Percentiles rank a stretch among this genome's conserved stretches.
phyloP scores from a whole-genome alignment of 2,329 filamentous ascomycete genomes.

The Penicillium carneum region DNA sequence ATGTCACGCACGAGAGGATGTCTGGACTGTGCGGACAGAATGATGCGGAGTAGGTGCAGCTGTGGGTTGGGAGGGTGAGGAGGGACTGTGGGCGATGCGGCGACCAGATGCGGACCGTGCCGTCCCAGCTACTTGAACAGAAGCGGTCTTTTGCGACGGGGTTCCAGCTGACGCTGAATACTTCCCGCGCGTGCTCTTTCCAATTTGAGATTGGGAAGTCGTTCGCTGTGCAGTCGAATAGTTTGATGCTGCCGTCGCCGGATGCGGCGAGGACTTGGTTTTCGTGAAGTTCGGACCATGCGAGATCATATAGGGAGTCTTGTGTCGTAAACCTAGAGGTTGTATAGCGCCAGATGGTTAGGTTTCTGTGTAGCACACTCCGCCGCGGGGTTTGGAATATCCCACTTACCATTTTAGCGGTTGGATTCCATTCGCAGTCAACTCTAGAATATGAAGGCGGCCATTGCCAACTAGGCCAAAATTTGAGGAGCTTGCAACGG shows the following conservation, averaged over 20 bases:
- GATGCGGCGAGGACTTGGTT: conserved; percentile 89
- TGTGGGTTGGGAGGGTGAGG: conserved; percentile 86
- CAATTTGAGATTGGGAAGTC: conserved; percentile 91
- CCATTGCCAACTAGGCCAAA: conserved; percentile 98
- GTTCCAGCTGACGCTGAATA: conserved; percentile 93
- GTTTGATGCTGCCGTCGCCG: conserved; percentile 91
- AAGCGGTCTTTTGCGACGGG: conserved; percentile 89
- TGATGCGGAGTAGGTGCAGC: conserved; percentile 90
- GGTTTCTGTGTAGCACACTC: background rate
- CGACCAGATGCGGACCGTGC: conserved; percentile 94
- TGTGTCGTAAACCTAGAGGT: conserved; percentile 84
- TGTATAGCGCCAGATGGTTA: conserved; percentile 13
- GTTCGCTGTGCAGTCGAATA: conserved; percentile 83
- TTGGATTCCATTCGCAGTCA: conserved; percentile 83
- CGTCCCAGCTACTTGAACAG: conserved; percentile 92
- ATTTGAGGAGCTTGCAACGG: conserved; percentile 89
- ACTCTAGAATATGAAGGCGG: conserved; percentile 79
- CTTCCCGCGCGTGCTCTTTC: conserved; percentile 90
- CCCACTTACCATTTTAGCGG: conserved; percentile 75
- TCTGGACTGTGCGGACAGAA: conserved; percentile 89
- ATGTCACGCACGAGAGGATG: conserved; percentile 84
- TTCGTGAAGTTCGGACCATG: conserved; percentile 96
- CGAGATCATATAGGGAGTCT: conserved; percentile 91
- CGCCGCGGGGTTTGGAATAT: conserved; percentile 4
- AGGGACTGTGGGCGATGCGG: conserved; percentile 77